Evolutionary conservation across 2,329 filamentous ascomycete genomes (phyloP).

Genomic region (Pochonia chlamydosporia): DNA sequence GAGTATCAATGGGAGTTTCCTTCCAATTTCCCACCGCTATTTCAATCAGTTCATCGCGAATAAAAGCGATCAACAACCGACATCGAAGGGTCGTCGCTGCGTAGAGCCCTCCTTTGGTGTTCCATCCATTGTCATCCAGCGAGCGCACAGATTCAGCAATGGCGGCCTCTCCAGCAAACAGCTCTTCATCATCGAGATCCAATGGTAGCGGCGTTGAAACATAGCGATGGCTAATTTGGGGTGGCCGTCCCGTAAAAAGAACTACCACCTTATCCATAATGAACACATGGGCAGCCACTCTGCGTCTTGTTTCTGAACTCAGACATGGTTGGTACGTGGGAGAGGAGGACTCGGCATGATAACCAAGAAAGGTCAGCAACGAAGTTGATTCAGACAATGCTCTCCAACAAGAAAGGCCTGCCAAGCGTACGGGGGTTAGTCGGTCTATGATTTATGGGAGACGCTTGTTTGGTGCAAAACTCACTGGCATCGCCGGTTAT

Average conservation of each 20-base stretch:
- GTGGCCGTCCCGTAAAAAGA: constrained; percentile 36
- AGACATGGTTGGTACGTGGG: neutral
- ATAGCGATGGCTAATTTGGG: constrained; percentile 28
- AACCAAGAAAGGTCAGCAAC: constrained; percentile 9
- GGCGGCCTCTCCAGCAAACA: constrained; percentile 19
- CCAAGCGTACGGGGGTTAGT: too few relatives aligned
- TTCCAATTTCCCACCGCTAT: constrained; percentile 15
- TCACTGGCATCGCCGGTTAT: constrained; percentile 29
- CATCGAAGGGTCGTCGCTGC: constrained; percentile 24
- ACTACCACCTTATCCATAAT: constrained; percentile 30
- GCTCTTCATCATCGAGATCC: constrained; percentile 31
- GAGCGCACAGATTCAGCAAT: constrained; percentile 3
- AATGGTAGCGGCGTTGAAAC: constrained; percentile 32
- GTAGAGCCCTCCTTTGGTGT: constrained; percentile 22
- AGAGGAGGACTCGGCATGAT: constrained; percentile 2
- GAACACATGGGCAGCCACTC: constrained; percentile 26
- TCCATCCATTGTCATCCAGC: constrained; percentile 34
- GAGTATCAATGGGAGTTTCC: too few relatives aligned
- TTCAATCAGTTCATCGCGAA: constrained; percentile 23
- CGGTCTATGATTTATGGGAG: neutral
- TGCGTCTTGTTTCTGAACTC: constrained; percentile 9
- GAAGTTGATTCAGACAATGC: constrained; percentile 8
- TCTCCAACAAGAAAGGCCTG: constrained; percentile 6
- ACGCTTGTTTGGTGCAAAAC: constrained; percentile 8
- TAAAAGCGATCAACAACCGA: constrained; percentile 15